A percentile compares a stretch with the other conserved stretches of the same genome.
Evolutionary conservation across 2,329 filamentous ascomycete genomes (phyloP).

Genomic region (Pestalotiopsis sp.): DNA sequence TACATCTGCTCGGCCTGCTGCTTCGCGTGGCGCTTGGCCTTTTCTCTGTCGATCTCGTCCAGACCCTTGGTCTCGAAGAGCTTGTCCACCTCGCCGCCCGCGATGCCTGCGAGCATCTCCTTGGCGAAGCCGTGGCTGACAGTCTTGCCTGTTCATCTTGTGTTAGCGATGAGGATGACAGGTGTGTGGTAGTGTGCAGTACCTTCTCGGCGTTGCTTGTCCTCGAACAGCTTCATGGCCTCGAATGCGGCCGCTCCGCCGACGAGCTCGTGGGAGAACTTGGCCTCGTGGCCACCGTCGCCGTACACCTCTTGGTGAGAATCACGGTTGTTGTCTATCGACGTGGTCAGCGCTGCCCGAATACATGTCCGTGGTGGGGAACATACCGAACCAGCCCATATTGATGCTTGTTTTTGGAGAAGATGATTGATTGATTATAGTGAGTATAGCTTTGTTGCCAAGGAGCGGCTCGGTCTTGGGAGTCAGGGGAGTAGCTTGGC

Average conservation of each 20-base stretch:
- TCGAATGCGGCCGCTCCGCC: conserved; percentile 77
- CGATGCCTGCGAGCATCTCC: conserved; percentile 72
- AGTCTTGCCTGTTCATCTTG: conserved; percentile 59
- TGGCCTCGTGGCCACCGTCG: conserved; percentile 55
- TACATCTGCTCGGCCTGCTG: conserved; percentile 62
- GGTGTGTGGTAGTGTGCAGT: neutral
- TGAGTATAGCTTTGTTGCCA: too few relatives aligned
- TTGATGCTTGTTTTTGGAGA: neutral
- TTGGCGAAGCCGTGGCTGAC: conserved; percentile 77
- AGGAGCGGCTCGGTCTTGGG: too few relatives aligned
- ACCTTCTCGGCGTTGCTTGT: conserved; percentile 72
- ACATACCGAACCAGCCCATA: neutral
- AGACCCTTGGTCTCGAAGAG: conserved; percentile 72
- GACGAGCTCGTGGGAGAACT: conserved; percentile 72
- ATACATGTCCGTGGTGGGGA: neutral
- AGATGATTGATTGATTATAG: neutral
- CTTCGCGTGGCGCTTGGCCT: conserved; percentile 60
- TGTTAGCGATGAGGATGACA: neutral
- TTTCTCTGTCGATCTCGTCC: conserved; percentile 58
- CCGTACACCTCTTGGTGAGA: conserved; percentile 46
- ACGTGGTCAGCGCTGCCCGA: neutral
- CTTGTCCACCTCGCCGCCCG: conserved; percentile 75
- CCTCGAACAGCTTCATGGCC: conserved; percentile 79
- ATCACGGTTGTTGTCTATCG: conserved; percentile 16
- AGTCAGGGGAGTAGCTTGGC: too few relatives aligned